These are phyloP conservation scores for Amniculicola lignicola DNA, from an alignment of 495 filamentous ascomycete species.

Conservation along the genomic window DNA sequence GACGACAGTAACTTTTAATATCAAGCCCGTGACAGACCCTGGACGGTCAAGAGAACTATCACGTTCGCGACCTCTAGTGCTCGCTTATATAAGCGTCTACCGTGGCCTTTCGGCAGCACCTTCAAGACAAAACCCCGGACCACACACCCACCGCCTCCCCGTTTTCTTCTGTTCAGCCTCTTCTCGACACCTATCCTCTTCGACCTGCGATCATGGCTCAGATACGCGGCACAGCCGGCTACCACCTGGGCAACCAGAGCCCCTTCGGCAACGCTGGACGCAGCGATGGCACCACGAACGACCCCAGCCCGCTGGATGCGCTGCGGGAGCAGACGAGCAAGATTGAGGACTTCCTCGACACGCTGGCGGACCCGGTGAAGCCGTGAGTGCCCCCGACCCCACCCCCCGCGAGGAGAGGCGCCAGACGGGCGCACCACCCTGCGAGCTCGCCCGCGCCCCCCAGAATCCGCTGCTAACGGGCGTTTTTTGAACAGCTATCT, in stretches of 20 bases:
- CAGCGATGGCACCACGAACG: constrained; percentile 60
- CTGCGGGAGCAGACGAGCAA: constrained; percentile 95
- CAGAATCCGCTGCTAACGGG: too few relatives aligned
- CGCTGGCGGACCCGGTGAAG: constrained; percentile 83
- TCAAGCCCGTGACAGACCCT: too few relatives aligned
- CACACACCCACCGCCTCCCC: constrained; percentile 14
- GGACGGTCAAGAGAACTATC: too few relatives aligned
- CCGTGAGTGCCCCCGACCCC: constrained; percentile 65
- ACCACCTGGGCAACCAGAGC: constrained; percentile 75
- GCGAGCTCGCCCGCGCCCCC: background rate
- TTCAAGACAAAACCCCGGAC: constrained; percentile 25
- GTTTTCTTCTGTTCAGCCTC: background rate
- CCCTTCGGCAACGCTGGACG: constrained; percentile 53
- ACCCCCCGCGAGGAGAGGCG: background rate
- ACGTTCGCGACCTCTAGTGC: too few relatives aligned
- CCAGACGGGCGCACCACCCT: background rate
- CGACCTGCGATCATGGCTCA: constrained; percentile 68
- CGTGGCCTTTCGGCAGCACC: background rate
- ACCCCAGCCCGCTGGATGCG: constrained; percentile 83
- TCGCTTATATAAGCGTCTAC: background rate
- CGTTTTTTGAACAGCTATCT: constrained; percentile 76
- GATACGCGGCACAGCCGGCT: constrained; percentile 92
- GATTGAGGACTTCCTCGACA: constrained; percentile 93
- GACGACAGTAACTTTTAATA: too few relatives aligned
- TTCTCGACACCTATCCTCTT: too few relatives aligned